Conservation (phyloP, 768 basidiomycete species). For the Boletus insuetus region DNA sequence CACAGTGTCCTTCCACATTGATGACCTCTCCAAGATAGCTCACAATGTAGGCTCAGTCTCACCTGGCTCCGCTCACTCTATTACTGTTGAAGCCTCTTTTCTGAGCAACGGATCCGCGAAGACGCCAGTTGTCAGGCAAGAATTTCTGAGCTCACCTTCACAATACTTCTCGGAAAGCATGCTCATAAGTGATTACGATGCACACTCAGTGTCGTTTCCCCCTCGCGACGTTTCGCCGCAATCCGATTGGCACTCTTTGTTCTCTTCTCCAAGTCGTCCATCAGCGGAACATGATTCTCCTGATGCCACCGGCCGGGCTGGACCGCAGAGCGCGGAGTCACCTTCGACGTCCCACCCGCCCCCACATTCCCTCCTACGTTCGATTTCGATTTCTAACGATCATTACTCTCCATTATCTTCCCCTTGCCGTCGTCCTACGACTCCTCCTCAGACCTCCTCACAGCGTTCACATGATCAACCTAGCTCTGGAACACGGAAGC, state of each 20-base stretch:
- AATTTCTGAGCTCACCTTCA: background rate
- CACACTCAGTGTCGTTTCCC: background rate
- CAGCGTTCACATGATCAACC: slow-evolving; percentile 4
- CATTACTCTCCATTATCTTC: slow-evolving; percentile 14
- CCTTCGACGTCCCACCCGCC: slow-evolving; percentile 1
- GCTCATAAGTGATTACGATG: background rate
- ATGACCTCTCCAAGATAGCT: slow-evolving; percentile 18
- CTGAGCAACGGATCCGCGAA: background rate
- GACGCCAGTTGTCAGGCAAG: background rate
- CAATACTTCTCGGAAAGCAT: background rate
- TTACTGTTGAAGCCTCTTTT: background rate
- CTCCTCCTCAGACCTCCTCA: slow-evolving; percentile 19
- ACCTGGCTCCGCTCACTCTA: background rate
- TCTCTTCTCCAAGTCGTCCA: slow-evolving; percentile 17
- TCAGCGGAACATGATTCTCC: background rate
- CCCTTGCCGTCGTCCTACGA: slow-evolving; percentile 10
- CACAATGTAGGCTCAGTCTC: slow-evolving; percentile 6
- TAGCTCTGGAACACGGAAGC: background rate
- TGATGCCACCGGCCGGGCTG: background rate
- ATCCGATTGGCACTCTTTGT: slow-evolving; percentile 16
- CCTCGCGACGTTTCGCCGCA: background rate
- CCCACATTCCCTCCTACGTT: slow-evolving; percentile 5
- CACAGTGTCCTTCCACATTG: slow-evolving; percentile 1
- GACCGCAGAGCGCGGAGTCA: background rate
- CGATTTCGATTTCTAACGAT: slow-evolving; percentile 15